These are phyloP conservation scores for Ottelia alismoides DNA, from an alignment of 106 monocot species.

Conservation along the genomic window DNA sequence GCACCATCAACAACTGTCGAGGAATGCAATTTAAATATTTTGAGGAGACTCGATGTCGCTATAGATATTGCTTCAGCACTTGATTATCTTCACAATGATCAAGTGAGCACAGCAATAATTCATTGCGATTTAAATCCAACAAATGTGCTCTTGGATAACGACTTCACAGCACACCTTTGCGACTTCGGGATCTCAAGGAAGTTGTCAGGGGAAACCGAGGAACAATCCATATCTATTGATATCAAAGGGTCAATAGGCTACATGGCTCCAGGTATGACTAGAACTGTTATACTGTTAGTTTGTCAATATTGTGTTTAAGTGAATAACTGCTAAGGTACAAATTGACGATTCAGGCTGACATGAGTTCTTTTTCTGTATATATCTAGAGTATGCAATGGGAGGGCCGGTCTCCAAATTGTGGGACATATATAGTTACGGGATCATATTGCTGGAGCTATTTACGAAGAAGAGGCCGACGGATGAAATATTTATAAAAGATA, in stretches of 20 bases:
- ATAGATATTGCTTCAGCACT: not conserved
- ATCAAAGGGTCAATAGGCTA: too few relatives aligned
- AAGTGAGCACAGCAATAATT: not conserved
- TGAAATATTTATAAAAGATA: not conserved
- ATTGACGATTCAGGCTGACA: too few relatives aligned
- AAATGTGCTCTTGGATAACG: not conserved
- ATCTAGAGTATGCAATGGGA: slow-evolving; percentile 4
- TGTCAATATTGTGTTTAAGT: too few relatives aligned
- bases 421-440: not conserved
- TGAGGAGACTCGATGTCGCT: not conserved
- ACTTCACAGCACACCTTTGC: not conserved
- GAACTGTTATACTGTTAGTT: too few relatives aligned
- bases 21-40: not conserved
- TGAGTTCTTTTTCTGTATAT: not conserved
- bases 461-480: slow-evolving; percentile 2
- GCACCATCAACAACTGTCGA: not conserved
- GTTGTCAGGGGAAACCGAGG: not conserved
- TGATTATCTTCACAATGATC: not conserved
- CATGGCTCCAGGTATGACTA: too few relatives aligned
- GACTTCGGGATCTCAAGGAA: not conserved
- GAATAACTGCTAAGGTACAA: too few relatives aligned
- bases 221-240: too few relatives aligned
- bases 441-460: not conserved
- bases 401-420: not conserved
- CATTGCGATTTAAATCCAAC: slow-evolving; percentile 2